These are phyloP conservation scores for Axilococcus clingmanii DNA, from an alignment of 139 green algal species.

Conservation along the genomic window DNA sequence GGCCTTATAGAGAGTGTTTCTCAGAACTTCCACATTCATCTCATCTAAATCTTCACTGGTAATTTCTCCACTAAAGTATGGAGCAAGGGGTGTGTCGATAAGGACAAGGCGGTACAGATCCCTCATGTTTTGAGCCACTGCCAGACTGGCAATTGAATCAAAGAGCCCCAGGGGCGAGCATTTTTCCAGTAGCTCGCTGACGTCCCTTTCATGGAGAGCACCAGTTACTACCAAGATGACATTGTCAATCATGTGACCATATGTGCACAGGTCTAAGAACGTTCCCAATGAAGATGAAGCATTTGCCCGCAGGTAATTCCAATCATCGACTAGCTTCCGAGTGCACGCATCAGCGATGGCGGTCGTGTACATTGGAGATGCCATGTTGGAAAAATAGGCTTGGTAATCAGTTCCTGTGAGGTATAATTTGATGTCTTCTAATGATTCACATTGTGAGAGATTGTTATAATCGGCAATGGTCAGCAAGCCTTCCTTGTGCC, in stretches of 20 bases:
- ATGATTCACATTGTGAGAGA: conserved; percentile 89
- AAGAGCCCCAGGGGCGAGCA: conserved; percentile 98
- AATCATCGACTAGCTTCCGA: conserved; percentile 96
- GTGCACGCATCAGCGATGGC: conserved; percentile 93
- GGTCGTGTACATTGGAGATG: conserved; percentile 83
- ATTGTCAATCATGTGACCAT: conserved; percentile 99
- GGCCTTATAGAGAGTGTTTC: conserved; percentile 97
- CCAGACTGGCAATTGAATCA: conserved; percentile 89
- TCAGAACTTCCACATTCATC: conserved; percentile 96
- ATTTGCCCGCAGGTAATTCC: conserved; percentile 76
- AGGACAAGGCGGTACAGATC: conserved; percentile 96
- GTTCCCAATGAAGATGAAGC: conserved; percentile 72
- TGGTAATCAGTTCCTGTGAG: conserved; percentile 90
- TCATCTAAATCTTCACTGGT: conserved; percentile 93
- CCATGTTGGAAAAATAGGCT: conserved; percentile 79
- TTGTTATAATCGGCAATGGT: conserved; percentile 95
- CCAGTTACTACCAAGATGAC: conserved; percentile 98
- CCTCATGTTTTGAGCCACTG: conserved; percentile 90
- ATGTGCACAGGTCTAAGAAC: conserved; percentile 98
- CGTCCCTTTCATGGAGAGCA: conserved; percentile 91
- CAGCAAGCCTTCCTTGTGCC: conserved; percentile 79
- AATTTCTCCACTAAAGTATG: conserved; percentile 87
- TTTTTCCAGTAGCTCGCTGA: conserved; percentile 96
- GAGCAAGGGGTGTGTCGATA: conserved; percentile 91
- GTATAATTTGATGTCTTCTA: conserved; percentile 98